Base-by-base conservation (phyloP, 208 protist species). In the Crithidia bombi region DNA sequence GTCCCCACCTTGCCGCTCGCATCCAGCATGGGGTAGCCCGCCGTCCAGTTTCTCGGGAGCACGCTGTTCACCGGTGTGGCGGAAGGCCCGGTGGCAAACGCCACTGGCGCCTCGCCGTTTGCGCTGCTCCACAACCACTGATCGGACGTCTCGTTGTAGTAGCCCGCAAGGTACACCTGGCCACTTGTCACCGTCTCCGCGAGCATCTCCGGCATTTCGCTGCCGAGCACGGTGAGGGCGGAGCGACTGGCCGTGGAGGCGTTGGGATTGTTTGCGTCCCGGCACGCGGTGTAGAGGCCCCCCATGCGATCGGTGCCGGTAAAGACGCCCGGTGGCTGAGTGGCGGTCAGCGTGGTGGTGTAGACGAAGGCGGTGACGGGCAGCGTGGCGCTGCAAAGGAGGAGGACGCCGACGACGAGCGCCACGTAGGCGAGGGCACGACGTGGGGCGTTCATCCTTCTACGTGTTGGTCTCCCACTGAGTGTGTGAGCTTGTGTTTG, bases 1-100 rank as follows among this genome's bases (percentile, higher is more conserved):
- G 39, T 32, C 11, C 52, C 54, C 0, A 75, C 38, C 17, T 30
- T 39, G 14, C 39, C 49, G 23, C 26, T 36, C n/a, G 12, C 35
- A 36, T 21, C 32, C 39, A 62, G 25, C 30, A 41, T n/a, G 43
- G 61, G 69, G 44, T 69, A 69, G 61, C 52, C 61, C 3, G 38
- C 3, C 6, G 59, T 51, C 69, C 69, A 74, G 25, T 49, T 26
- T 21, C 12, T 6, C 2, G 25, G 17, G 3, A 62, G 3, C 12
- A 25, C 38, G 39, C n/a, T 62, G 38, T 46, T 49, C n/a, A 17
- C 5, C 32, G 7, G 25, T 39, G 9, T 14, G 19, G 39, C 56
- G 49, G 56, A 62, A 62, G 2, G 49, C n/a, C 7, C 56, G 25
- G 1, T 35, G 56, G 56, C 56, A 62, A n/a, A n/a, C n/a, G n/a